Percentiles rank a stretch among this genome's conserved stretches.
Conservation (phyloP, 1,284 basidiomycete genomes). For the Tilletia indica region DNA sequence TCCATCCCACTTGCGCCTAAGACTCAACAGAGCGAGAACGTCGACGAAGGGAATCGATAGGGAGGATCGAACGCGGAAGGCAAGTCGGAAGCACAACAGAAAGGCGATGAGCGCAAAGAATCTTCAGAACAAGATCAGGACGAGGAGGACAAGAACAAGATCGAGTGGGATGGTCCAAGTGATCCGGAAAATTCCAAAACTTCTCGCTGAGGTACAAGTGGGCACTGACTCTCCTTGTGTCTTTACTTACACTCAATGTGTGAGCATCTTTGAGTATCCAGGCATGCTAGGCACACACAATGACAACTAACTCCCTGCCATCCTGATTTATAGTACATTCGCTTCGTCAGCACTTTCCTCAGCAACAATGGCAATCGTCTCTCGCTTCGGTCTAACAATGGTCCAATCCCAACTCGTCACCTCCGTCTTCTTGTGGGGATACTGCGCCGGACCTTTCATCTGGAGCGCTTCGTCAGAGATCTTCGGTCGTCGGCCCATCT, state of each 20-base stretch:
- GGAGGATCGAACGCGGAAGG: too few relatives aligned
- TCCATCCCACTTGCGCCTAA: slow-evolving; percentile 3
- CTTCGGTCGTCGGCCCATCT: slow-evolving; percentile 65
- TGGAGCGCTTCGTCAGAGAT: slow-evolving; percentile 66
- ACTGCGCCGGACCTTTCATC: slow-evolving; percentile 61
- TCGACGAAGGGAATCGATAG: slow-evolving; percentile 18
- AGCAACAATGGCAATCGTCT: slow-evolving; percentile 58
- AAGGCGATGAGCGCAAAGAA: slow-evolving; percentile 3
- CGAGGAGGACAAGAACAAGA: not conserved
- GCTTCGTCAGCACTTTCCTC: slow-evolving; percentile 52
- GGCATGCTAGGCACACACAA: too few relatives aligned
- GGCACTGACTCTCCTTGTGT: slow-evolving; percentile 59
- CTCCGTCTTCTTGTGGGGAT: slow-evolving; percentile 63
- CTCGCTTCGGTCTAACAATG: slow-evolving; percentile 58
- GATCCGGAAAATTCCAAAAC: slow-evolving; percentile 69
- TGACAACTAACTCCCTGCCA: slow-evolving; percentile 2
- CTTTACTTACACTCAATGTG: slow-evolving; percentile 64
- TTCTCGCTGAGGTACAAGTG: slow-evolving; percentile 63
- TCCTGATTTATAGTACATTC: slow-evolving; percentile 2
- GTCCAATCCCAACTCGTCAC: slow-evolving; percentile 64
- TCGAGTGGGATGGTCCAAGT: slow-evolving; percentile 22
- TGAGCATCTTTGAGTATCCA: not conserved
- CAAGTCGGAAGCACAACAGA: slow-evolving; percentile 19
- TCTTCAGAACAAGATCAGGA: not conserved
- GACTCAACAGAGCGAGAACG: not conserved